Percentiles rank a stretch among this genome's conserved stretches.
Conservation (phyloP, 306 rosid genomes). For the Luffa acutangula region DNA sequence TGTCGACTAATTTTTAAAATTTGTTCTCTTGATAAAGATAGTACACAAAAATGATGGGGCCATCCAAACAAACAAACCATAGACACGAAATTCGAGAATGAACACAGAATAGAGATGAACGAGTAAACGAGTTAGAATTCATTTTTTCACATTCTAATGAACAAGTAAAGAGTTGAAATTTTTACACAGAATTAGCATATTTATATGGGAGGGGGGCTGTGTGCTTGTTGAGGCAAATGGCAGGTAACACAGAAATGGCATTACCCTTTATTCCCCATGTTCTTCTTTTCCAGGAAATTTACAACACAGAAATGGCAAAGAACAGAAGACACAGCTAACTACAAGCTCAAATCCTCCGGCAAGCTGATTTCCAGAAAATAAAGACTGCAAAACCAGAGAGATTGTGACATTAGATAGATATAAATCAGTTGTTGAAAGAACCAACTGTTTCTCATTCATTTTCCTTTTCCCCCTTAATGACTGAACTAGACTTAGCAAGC, state of each 20-base stretch:
- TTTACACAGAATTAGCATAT: background rate
- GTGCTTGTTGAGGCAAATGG: background rate
- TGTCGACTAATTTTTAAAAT: background rate
- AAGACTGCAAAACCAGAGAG: slow-evolving; percentile 46
- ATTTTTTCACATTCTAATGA: background rate
- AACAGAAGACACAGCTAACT: slow-evolving; percentile 12
- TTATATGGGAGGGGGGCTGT: background rate
- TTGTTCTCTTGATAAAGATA: background rate
- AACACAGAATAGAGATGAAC: background rate
- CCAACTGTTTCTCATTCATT: background rate
- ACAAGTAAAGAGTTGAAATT: background rate
- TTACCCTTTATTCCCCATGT: background rate
- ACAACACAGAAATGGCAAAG: slow-evolving; percentile 10
- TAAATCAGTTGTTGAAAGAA: background rate
- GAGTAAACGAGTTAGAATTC: background rate
- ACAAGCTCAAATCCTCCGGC: slow-evolving; percentile 82
- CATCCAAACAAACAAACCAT: background rate
- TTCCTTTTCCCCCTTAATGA: background rate
- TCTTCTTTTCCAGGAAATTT: slow-evolving; percentile 11
- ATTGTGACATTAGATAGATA: background rate
- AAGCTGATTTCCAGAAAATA: slow-evolving; percentile 86
- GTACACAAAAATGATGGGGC: background rate
- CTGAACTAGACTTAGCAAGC: background rate
- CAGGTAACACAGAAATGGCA: background rate
- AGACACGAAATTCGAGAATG: background rate